Percentiles rank a stretch among this genome's conserved stretches.
These are phyloP conservation scores for Rhizopogon roseolus DNA, from an alignment of 768 basidiomycete species.

Conservation along the genomic window DNA sequence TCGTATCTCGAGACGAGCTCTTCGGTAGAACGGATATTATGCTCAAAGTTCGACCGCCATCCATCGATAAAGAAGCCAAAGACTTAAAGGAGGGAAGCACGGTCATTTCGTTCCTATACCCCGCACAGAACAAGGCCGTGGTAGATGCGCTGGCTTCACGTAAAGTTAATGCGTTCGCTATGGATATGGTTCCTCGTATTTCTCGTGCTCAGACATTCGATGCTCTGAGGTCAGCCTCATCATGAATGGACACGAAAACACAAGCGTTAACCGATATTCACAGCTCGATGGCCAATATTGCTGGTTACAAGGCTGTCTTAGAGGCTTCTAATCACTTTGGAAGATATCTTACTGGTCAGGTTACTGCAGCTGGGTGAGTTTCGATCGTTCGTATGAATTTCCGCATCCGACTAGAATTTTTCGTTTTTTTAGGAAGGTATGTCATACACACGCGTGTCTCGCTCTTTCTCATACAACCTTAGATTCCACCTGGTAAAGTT, in stretches of 20 bases:
- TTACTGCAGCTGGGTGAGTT: conserved; percentile 82
- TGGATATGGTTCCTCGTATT: conserved; percentile 91
- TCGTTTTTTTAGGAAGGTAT: conserved; percentile 37
- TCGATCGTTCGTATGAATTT: conserved; percentile 1
- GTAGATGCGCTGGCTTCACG: conserved; percentile 66
- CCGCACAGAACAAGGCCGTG: conserved; percentile 71
- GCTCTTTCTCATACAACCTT: conserved; percentile 12
- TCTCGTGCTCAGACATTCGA: conserved; percentile 90
- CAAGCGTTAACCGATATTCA: background rate
- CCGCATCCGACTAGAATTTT: background rate
- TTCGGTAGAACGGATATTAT: conserved; percentile 69
- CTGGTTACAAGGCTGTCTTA: conserved; percentile 89
- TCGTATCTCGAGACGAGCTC: conserved; percentile 72
- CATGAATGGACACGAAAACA: conserved; percentile 1
- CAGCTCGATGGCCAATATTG: conserved; percentile 92
- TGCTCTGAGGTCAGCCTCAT: conserved; percentile 60
- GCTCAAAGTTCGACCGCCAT: conserved; percentile 81
- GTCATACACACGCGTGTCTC: background rate
- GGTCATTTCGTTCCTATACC: conserved; percentile 80
- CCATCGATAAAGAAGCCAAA: conserved; percentile 55
- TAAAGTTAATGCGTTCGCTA: conserved; percentile 73
- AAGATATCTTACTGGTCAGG: conserved; percentile 85
- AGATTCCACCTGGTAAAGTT: conserved; percentile 87
- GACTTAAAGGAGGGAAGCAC: conserved; percentile 71
- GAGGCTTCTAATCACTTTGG: conserved; percentile 90